These are phyloP conservation scores for Boletus speciosus DNA, from an alignment of 768 basidiomycete species.

Conservation along the genomic window DNA sequence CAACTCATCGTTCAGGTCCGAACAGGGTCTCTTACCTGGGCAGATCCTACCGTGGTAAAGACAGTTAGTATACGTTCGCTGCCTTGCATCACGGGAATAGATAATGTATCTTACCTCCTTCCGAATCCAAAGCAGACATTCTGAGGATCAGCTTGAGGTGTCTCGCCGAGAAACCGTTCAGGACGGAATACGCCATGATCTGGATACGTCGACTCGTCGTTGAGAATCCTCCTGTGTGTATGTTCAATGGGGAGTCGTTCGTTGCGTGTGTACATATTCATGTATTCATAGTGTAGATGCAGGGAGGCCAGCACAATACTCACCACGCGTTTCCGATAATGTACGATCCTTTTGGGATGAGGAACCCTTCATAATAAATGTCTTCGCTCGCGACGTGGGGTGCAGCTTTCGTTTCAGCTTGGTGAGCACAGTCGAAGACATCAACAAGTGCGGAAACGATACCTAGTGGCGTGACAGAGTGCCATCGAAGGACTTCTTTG, in stretches of 20 bases:
- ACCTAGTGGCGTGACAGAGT: constrained; percentile 17
- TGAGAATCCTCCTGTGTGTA: constrained; percentile 45
- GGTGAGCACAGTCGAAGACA: neutral
- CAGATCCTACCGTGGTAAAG: constrained; percentile 10
- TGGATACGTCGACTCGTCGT: constrained; percentile 41
- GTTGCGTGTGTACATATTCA: neutral
- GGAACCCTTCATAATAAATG: constrained; percentile 9
- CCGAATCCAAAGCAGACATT: constrained; percentile 22
- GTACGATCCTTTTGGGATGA: constrained; percentile 23
- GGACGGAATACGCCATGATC: constrained; percentile 33
- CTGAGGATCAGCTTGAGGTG: constrained; percentile 17
- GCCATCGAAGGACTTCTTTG: constrained; percentile 28
- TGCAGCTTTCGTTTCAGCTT: neutral
- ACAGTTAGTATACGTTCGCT: neutral
- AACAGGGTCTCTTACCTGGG: constrained; percentile 9
- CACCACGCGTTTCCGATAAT: constrained; percentile 24
- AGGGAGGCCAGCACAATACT: constrained; percentile 3
- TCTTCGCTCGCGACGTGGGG: constrained; percentile 22
- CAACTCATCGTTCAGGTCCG: neutral
- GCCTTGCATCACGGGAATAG: too few relatives aligned
- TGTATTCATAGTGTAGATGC: neutral
- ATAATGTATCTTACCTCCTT: too few relatives aligned
- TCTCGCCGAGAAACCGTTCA: constrained; percentile 31
- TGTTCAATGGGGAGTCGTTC: neutral
- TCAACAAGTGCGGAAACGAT: constrained; percentile 21